Evolutionary conservation across 257 asterid genomes (phyloP).

Genomic region (Solanum lycopersicoides): DNA sequence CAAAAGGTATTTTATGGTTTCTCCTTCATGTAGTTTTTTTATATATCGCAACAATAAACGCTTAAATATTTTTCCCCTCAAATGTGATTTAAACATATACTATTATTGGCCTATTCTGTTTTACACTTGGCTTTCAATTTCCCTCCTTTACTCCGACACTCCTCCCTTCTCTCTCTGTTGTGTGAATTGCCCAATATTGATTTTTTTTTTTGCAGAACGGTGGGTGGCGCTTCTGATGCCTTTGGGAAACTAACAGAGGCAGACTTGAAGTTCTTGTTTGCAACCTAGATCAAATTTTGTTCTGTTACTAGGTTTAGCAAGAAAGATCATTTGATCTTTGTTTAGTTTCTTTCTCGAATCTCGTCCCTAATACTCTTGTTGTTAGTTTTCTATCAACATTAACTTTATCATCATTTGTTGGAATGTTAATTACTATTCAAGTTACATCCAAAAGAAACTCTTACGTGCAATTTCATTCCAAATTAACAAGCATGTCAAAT

Average conservation of each 20-base stretch:
- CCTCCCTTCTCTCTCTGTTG: background rate
- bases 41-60: background rate
- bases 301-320: too few species aligned
- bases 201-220: too few species aligned
- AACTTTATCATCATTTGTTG: too few species aligned
- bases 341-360: too few species aligned
- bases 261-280: too few species aligned
- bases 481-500: background rate
- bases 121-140: background rate
- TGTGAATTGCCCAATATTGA: background rate
- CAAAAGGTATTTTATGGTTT: background rate
- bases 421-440: too few species aligned
- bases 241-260: too few species aligned
- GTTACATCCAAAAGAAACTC: background rate
- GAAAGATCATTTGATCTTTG: too few species aligned
- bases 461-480: background rate
- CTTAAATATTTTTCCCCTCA: background rate
- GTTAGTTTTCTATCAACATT: too few species aligned
- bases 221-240: too few species aligned
- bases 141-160: background rate
- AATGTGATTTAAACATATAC: background rate
- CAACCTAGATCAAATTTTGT: too few species aligned
- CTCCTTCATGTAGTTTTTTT: background rate
- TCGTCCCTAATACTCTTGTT: too few species aligned
- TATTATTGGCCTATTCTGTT: background rate